A percentile compares a stretch with the other conserved stretches of the same genome.
These are phyloP conservation scores for Botrytis cinerea DNA, from an alignment of 2,329 filamentous ascomycete species.

Conservation along the genomic window DNA sequence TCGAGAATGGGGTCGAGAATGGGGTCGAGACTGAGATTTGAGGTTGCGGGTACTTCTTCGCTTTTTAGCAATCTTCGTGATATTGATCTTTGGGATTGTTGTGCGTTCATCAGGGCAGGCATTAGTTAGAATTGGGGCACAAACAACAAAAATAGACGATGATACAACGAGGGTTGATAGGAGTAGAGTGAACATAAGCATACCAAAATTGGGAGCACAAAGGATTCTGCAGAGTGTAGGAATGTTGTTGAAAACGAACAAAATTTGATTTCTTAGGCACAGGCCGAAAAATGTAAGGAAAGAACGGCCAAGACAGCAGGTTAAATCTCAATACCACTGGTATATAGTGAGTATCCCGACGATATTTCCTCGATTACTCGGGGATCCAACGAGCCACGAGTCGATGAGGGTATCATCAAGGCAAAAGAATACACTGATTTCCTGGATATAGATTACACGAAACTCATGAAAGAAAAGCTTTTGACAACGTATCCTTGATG, in stretches of 20 bases:
- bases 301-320: not conserved
- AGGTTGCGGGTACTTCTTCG: not conserved
- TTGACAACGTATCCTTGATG: not conserved
- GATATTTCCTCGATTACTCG: not conserved
- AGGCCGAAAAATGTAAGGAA: not conserved
- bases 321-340: conserved; percentile 2
- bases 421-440: not conserved
- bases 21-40: not conserved
- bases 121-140: conserved; percentile 12
- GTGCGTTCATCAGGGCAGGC: conserved; percentile 1
- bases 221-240: not conserved
- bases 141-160: conserved; percentile 3
- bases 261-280: not conserved
- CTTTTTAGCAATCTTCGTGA: not conserved
- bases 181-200: not conserved
- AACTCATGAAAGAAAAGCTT: not conserved
- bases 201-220: not conserved
- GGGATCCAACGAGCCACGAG: not conserved
- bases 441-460: not conserved
- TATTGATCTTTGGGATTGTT: not conserved
- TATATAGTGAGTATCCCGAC: not conserved
- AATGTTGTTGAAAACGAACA: not conserved
- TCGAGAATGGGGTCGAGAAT: no score
- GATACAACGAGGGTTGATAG: conserved; percentile 6
- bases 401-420: not conserved